A percentile compares a stretch with the other conserved stretches of the same genome.
Conservation (phyloP, 2,329 filamentous ascomycete species). For the Davidsoniella neocaledoniae region DNA sequence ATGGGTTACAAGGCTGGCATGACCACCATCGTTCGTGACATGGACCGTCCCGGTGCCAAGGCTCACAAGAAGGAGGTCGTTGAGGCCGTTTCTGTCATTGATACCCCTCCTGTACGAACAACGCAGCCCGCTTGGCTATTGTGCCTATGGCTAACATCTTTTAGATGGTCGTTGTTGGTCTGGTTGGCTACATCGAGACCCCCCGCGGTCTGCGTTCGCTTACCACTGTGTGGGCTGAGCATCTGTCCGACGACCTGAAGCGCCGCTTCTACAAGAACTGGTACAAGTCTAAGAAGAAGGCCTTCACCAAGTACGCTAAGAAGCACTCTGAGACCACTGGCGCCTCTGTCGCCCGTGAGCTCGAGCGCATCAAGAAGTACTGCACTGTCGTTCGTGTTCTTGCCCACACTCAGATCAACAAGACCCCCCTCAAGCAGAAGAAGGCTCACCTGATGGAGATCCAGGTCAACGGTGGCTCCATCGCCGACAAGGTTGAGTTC, state of each 20-base stretch:
- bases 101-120: constrained; percentile 89
- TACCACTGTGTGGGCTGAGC: constrained; percentile 99
- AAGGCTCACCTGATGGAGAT: constrained; percentile 99
- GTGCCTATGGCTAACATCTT: constrained; percentile 56
- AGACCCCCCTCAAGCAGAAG: constrained; percentile 99
- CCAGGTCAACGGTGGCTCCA: constrained; percentile 94
- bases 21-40: constrained; percentile 98
- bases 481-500: constrained; percentile 95
- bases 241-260: constrained; percentile 96
- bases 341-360: constrained; percentile 82
- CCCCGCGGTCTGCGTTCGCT: constrained; percentile 97
- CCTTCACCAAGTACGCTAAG: constrained; percentile 99
- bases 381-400: constrained; percentile 98
- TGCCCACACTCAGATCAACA: constrained; percentile 97
- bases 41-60: constrained; percentile 96
- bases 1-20: constrained; percentile 99
- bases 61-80: constrained; percentile 98
- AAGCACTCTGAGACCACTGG: constrained; percentile 93
- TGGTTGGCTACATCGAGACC: constrained; percentile 99
- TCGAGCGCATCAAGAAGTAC: constrained; percentile 99
- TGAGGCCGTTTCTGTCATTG: constrained; percentile 74
- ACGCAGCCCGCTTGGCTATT: constrained; percentile 63
- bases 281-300: constrained; percentile 99
- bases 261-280: constrained; percentile 99
- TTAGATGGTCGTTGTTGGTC: constrained; percentile 98